Conservation (phyloP, 192 early-diverging fungal species). For the Pilobolus umbonatus region DNA sequence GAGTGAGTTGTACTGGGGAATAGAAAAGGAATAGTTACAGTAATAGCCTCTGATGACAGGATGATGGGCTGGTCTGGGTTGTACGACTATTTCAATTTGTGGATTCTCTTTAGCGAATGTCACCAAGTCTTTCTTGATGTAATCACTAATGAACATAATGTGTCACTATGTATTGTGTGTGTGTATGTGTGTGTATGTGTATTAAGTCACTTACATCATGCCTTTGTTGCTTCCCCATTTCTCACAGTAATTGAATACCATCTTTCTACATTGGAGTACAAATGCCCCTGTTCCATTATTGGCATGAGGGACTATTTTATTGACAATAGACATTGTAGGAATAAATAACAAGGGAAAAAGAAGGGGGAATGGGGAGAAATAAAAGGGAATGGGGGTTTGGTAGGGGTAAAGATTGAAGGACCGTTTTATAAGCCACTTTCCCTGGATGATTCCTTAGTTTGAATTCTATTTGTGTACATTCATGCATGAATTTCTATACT, state of each 20-base stretch:
- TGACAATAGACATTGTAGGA: no score
- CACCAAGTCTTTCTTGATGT: conserved; percentile 57
- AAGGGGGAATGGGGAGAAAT: no score
- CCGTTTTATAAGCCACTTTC: no score
- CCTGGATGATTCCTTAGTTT: no score
- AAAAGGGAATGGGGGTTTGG: no score
- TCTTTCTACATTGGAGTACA: conserved; percentile 68
- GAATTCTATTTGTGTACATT: no score
- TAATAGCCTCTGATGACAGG: conserved; percentile 69
- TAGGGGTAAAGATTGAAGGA: no score
- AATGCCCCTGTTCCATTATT: conserved; percentile 75
- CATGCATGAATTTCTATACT: no score
- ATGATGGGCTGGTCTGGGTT: conserved; percentile 67
- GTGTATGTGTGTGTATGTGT: background rate
- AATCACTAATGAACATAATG: conserved; percentile 41
- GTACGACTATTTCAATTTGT: conserved; percentile 74
- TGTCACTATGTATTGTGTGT: background rate
- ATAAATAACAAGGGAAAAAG: no score
- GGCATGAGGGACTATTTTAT: conserved; percentile 20
- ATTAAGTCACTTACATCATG: conserved; percentile 51
- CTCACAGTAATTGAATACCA: conserved; percentile 83
- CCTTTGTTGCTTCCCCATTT: conserved; percentile 71
- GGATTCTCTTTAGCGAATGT: conserved; percentile 65
- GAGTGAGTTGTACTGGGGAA: background rate
- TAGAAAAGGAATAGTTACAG: conserved; percentile 36